Conservation (phyloP, 164 flowering plant species). For the Aristolochia fimbriata region DNA sequence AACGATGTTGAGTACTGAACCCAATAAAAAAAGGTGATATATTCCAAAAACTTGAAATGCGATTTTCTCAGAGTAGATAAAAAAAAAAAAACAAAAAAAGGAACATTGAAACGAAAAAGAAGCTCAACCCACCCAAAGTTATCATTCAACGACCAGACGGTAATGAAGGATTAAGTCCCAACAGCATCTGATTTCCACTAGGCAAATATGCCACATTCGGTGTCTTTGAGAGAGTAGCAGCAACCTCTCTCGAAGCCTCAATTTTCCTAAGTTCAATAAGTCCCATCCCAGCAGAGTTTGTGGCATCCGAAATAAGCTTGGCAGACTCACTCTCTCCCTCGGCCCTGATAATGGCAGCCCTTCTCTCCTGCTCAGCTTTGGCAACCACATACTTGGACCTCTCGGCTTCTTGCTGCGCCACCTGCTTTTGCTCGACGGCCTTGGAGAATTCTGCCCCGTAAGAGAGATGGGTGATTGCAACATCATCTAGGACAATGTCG, state of each 20-base stretch:
- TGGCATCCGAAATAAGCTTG: slow-evolving; percentile 71
- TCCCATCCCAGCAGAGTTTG: slow-evolving; percentile 58
- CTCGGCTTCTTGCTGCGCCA: slow-evolving; percentile 96
- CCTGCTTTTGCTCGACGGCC: slow-evolving; percentile 35
- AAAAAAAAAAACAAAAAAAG: too few relatives aligned
- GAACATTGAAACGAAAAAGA: too few relatives aligned
- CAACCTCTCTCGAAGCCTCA: slow-evolving; percentile 74
- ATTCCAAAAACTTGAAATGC: too few relatives aligned
- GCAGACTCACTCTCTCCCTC: slow-evolving; percentile 91
- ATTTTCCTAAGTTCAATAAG: slow-evolving; percentile 75
- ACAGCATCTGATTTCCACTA: slow-evolving; percentile 47
- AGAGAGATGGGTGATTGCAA: slow-evolving; percentile 57
- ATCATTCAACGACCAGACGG: slow-evolving; percentile 22
- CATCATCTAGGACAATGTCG: slow-evolving; percentile 47
- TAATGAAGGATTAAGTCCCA: slow-evolving; percentile 46
- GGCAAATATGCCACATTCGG: slow-evolving; percentile 71
- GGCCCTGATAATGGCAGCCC: slow-evolving; percentile 70
- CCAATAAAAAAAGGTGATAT: too few relatives aligned
- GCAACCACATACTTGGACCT: slow-evolving; percentile 68
- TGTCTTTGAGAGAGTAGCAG: slow-evolving; percentile 43
- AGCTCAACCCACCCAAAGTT: neutral
- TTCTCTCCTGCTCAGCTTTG: slow-evolving; percentile 83
- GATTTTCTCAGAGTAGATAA: too few relatives aligned
- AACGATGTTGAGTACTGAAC: too few relatives aligned
- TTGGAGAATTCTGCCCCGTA: slow-evolving; percentile 35